phyloP scores from a whole-genome alignment of 306 rosid genomes.

The Lathyrus aphaca region DNA sequence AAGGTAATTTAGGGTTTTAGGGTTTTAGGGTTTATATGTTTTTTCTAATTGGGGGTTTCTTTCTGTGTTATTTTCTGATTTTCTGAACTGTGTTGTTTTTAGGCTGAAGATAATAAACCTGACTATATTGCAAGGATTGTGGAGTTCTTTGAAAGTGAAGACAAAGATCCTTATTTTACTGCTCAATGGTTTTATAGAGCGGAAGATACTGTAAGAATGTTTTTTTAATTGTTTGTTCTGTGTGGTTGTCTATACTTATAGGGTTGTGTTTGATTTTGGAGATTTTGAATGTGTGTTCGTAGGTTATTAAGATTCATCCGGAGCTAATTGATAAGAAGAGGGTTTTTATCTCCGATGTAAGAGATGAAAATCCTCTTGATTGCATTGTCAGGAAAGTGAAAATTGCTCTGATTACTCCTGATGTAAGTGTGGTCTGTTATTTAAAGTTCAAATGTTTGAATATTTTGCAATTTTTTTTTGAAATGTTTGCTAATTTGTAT shows the following conservation, averaged over 20 bases:
- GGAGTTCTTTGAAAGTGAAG: slow-evolving; percentile 47
- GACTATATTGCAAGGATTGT: slow-evolving; percentile 48
- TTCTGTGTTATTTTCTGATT: background rate
- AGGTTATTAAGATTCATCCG: slow-evolving; percentile 44
- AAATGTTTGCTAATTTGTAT: background rate
- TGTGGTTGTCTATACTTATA: background rate
- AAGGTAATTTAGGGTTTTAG: slow-evolving; percentile 23
- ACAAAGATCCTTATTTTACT: slow-evolving; percentile 30
- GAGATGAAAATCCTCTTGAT: slow-evolving; percentile 46
- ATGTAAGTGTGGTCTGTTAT: slow-evolving; percentile 13
- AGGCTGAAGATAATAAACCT: slow-evolving; percentile 47
- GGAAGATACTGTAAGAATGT: slow-evolving; percentile 41
- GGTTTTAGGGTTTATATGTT: background rate
- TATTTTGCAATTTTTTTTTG: too few relatives aligned
- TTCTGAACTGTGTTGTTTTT: background rate
- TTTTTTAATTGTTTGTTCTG: background rate
- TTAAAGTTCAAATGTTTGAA: background rate
- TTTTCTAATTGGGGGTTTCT: background rate
- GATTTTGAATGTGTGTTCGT: slow-evolving; percentile 8
- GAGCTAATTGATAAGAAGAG: slow-evolving; percentile 40
- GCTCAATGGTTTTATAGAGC: slow-evolving; percentile 58
- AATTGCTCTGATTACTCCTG: slow-evolving; percentile 22
- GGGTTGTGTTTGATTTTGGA: background rate
- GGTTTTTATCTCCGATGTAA: slow-evolving; percentile 47
- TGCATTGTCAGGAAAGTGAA: slow-evolving; percentile 44